Percentiles rank a stretch among this genome's conserved stretches.
Evolutionary conservation across 257 asterid genomes (phyloP).

Genomic region (Fraxinus pennsylvanica): DNA sequence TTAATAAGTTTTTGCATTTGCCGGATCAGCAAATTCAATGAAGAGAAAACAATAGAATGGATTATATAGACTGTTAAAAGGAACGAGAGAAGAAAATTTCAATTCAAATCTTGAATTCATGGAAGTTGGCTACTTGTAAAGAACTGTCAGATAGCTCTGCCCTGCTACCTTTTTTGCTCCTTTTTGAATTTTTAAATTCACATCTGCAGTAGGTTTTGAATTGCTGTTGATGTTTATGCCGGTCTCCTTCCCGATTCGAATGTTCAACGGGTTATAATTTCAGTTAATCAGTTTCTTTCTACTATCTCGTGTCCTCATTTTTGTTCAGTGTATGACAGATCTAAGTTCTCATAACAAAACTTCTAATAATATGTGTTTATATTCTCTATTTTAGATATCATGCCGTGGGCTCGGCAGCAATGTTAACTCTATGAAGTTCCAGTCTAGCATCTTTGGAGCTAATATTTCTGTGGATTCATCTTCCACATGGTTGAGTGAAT

Average conservation of each 20-base stretch:
- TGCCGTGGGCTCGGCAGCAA: constrained; percentile 24
- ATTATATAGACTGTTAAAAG: neutral
- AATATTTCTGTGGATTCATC: constrained; percentile 41
- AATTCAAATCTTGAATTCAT: neutral
- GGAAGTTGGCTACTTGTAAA: neutral
- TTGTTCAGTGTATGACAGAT: constrained; percentile 3
- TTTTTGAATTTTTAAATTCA: neutral
- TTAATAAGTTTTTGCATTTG: neutral
- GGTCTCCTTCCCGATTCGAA: neutral
- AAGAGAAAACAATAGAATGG: neutral
- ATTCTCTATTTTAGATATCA: constrained; percentile 41
- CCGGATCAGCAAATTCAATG: neutral
- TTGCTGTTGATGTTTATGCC: neutral
- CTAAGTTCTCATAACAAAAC: neutral
- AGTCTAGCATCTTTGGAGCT: constrained; percentile 58
- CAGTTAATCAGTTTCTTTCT: neutral
- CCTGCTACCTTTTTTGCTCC: neutral
- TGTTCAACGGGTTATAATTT: neutral
- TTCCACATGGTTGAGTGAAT: constrained; percentile 60
- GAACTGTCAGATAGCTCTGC: neutral
- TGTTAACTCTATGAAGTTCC: constrained; percentile 53
- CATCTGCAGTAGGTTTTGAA: neutral
- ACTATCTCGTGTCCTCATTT: neutral
- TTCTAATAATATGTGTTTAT: neutral
- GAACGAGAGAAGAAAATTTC: neutral